phyloP scores from a whole-genome alignment of 352 stramenopile genomes.

The Phytophthora syringae region DNA sequence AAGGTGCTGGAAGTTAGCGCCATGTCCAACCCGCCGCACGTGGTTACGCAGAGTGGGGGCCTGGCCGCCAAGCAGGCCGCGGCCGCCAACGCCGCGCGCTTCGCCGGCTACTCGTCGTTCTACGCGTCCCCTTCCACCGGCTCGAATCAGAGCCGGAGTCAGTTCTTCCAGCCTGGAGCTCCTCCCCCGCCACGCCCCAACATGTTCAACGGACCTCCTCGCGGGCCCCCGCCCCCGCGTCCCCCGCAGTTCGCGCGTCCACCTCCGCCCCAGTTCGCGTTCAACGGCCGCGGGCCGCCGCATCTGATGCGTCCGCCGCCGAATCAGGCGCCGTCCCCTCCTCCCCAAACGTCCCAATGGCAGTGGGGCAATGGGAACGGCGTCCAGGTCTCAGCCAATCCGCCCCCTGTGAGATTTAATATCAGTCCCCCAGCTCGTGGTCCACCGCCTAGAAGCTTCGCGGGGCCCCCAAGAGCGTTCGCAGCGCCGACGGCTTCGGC shows the following conservation, averaged over 20 bases:
- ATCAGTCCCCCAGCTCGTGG: conserved; percentile 24
- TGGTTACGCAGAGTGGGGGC: conserved; percentile 22
- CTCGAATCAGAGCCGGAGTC: not conserved
- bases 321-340: conserved; percentile 21
- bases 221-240: conserved; percentile 29
- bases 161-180: conserved; percentile 6
- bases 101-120: conserved; percentile 75
- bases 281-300: conserved; percentile 34
- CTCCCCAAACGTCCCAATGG: conserved; percentile 55
- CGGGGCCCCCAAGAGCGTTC: conserved; percentile 21
- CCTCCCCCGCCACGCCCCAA: conserved; percentile 25
- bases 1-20: not conserved
- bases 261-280: conserved; percentile 21
- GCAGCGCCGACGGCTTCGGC: conserved; percentile 18
- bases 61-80: conserved; percentile 43
- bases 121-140: conserved; percentile 43
- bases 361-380: conserved; percentile 68
- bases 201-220: conserved; percentile 31
- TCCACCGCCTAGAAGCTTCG: conserved; percentile 25
- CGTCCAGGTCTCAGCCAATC: conserved; percentile 8
- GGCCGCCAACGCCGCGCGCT: conserved; percentile 48
- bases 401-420: conserved; percentile 60
- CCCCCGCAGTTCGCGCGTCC: conserved; percentile 28
- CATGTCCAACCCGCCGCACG: conserved; percentile 40
- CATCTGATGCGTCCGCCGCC: conserved; percentile 51